Base-by-base conservation (phyloP, 768 basidiomycete species). In the Saitozyma podzolica region DNA sequence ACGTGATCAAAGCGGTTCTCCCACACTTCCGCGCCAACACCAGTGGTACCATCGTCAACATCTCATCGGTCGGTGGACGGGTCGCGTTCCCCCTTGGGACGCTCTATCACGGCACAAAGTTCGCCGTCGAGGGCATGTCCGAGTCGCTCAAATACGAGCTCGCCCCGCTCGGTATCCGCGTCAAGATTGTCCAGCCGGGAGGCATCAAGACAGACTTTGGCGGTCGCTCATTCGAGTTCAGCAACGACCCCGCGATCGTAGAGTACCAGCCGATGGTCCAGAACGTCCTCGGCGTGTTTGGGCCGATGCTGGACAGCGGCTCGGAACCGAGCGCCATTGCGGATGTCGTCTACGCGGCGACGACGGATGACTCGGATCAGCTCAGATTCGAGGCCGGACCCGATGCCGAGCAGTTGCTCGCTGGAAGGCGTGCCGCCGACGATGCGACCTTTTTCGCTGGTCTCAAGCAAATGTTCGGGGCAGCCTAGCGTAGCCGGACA, bases 61-160 rank as follows among this genome's bases (percentile, higher is more conserved):
- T 52, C 50, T 52, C 50, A 11, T 52, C 50, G 11, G 19, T 20
- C 14, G 50, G 50, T 52, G 50, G 50, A 11, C 50, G 50, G 19
- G 37, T 52, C 19, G 50, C 14, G 17, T 11, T 52, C 13, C 50
- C 50, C 19, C 10, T 52, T 20, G 11, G 17, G 19, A 13, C 50
- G 14, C 50, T 52, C 19, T 52, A 52, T 20, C 11, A 52, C 50
- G 50, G 50, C 50, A 52, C 50, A n/a, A 52, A 52, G 50, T 52
- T 11, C 10, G 50, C 50, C 37, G 50, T 52, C 19, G 50, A 52
- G 50, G 50, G 50, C 19, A 52, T 52, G 11, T 52, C 50, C 10
- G 50, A 52, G 19, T 13, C 13, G 11, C 50, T 52, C 37, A n/a
- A 52, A 52, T 52, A 13, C 19, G 50, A 52, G 19, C 19, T 52